Base-by-base conservation (phyloP, 2,329 filamentous ascomycete genomes). In the Neoascochyta sp. region DNA sequence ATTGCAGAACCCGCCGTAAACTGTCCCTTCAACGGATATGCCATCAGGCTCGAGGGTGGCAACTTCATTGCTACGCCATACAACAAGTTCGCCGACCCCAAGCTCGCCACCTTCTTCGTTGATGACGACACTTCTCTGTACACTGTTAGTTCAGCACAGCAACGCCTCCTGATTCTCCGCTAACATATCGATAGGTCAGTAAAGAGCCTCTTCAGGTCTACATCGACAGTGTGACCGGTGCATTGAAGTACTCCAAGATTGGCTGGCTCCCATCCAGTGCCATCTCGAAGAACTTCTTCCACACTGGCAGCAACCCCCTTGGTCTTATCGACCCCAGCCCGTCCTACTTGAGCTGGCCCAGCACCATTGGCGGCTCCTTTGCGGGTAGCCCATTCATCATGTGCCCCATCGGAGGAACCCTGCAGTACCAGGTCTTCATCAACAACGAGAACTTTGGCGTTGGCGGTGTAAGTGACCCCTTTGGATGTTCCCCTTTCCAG, bases 361-460 rank as follows among this genome's bases (percentile, higher is more conserved):
- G 38, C 22, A 54, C 52, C 7, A 24, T 36, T 16, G 50, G 45
- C 3, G 13, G 24, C 16, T 27, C 16, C 29, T 34, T 37, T 29
- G 24, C 39, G 20, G 33, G 32, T 13, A 36, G 34, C 3, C 35
- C 31, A 3, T 55, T 40, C 39, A 29, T 24, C 13, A 33, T 57
- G 13, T 57, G 51, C 37, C 41, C 41, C 11, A 25, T 45, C 13
- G 41, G 45, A 7, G 25, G 22, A 16, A 54, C 50, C 11, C 45
- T 47, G 13, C 44, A 55, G 23, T 57, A 42, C 43, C 43, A 56
- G 30, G 39, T 59, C 14, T 57, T 47, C 36, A 43, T 55, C 41
- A 49, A 47, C 41, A 32, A 35, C 25, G 29, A 29, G 9, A 56
- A 56, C 32, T 54, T 48, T 19, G 36, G 45, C 4, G 27, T 32